Conservation (phyloP, 192 early-diverging fungal genomes). For the Diversispora epigaea region DNA sequence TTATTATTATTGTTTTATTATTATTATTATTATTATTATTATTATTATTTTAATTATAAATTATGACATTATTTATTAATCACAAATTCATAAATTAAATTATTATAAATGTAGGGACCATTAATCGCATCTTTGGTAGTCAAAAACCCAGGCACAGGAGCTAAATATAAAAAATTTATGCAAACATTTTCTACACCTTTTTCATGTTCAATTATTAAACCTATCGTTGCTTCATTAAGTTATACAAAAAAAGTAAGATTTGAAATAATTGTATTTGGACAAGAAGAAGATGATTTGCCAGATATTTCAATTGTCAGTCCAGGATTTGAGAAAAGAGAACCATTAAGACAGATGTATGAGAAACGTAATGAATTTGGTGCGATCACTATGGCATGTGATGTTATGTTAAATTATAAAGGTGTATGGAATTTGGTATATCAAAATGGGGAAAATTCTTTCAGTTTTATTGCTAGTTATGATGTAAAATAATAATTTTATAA, state of each 20-base stretch:
- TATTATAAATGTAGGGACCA: background rate
- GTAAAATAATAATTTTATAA: constrained; percentile 16
- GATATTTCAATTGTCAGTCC: background rate
- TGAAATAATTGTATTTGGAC: constrained; percentile 19
- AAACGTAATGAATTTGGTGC: background rate
- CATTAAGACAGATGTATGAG: background rate
- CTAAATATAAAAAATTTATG: constrained; percentile 24
- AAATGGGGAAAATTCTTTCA: background rate
- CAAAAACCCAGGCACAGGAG: constrained; percentile 15
- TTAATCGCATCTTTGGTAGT: background rate
- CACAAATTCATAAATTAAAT: background rate
- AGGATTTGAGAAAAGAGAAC: background rate
- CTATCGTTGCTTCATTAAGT: background rate
- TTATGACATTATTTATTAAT: no score
- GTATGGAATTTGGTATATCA: constrained; percentile 1
- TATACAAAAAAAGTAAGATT: background rate
- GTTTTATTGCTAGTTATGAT: background rate
- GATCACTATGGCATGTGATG: background rate
- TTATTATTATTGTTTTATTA: background rate
- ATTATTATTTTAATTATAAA: background rate
- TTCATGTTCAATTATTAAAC: constrained; percentile 9
- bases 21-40: background rate
- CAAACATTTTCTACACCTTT: background rate
- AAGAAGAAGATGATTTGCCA: background rate
- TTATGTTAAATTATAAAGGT: constrained; percentile 5